Evolutionary conservation across 345 rosid genomes (phyloP).

Genomic region (Rubroshorea leprosula): DNA sequence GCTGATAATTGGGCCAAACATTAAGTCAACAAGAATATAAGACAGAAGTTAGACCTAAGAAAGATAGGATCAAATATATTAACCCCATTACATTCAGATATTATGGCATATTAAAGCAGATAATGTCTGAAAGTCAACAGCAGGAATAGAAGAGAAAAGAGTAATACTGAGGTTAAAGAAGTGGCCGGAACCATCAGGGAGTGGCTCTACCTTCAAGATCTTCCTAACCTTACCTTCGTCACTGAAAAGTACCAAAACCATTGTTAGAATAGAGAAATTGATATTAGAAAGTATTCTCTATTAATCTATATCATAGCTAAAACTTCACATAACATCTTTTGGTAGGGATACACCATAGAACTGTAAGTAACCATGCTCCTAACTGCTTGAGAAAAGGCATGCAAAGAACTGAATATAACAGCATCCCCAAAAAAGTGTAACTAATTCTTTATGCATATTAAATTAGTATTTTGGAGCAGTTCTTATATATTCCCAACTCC

Average conservation of each 20-base stretch:
- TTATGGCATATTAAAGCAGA: slow-evolving; percentile 11
- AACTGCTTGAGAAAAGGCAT: no score
- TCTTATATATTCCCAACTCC: no score
- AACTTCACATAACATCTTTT: no score
- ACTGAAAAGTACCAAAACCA: slow-evolving; percentile 32
- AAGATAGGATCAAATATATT: neutral
- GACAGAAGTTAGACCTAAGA: neutral
- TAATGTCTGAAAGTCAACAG: neutral
- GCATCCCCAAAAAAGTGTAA: no score
- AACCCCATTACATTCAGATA: slow-evolving; percentile 7
- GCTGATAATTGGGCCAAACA: no score
- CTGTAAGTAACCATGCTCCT: no score
- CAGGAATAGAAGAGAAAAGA: slow-evolving; percentile 24
- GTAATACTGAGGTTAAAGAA: slow-evolving; percentile 82
- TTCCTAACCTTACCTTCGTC: slow-evolving; percentile 94
- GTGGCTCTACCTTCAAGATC: slow-evolving; percentile 88
- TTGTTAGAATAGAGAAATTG: neutral
- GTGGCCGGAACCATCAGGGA: slow-evolving; percentile 93
- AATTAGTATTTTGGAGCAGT: no score
- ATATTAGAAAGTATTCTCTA: neutral
- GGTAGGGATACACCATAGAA: no score
- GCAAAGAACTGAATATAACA: no score
- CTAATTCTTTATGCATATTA: no score
- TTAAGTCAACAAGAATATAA: neutral
- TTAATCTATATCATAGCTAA: no score